These are phyloP conservation scores for Penicillium sp. DNA, from an alignment of 2,329 filamentous ascomycete genomes.

Conservation along the genomic window DNA sequence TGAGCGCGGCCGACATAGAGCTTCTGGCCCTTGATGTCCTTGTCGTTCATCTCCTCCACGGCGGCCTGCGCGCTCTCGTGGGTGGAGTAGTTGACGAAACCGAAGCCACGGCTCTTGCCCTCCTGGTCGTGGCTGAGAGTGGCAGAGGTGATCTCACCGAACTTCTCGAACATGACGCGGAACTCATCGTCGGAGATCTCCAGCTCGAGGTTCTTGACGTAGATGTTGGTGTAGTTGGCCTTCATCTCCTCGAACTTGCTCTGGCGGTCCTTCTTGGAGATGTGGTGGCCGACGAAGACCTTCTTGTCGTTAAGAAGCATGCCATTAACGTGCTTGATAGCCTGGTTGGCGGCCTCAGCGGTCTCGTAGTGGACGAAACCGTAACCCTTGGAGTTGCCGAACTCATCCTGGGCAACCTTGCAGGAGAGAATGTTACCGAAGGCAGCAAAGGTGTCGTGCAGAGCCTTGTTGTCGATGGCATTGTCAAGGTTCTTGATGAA, in stretches of 20 bases:
- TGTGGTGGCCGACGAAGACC: slow-evolving; percentile 98
- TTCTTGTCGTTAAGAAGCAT: slow-evolving; percentile 99
- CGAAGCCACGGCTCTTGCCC: slow-evolving; percentile 91
- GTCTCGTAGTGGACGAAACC: slow-evolving; percentile 99
- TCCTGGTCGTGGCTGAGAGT: slow-evolving; percentile 86
- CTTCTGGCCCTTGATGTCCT: slow-evolving; percentile 89
- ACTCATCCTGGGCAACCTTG: slow-evolving; percentile 98
- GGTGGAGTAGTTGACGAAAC: slow-evolving; percentile 92
- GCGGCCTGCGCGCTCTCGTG: slow-evolving; percentile 84
- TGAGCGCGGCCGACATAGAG: slow-evolving; percentile 97
- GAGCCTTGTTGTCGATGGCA: slow-evolving; percentile 99
- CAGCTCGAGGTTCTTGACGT: slow-evolving; percentile 92
- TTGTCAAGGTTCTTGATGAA: slow-evolving; percentile 99
- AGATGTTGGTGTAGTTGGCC: slow-evolving; percentile 99
- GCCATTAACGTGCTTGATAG: slow-evolving; percentile 99
- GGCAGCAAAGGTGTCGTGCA: slow-evolving; percentile 97
- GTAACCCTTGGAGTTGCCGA: slow-evolving; percentile 95
- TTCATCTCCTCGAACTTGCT: slow-evolving; percentile 99
- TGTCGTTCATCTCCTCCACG: slow-evolving; percentile 88
- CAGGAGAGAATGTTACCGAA: slow-evolving; percentile 99
- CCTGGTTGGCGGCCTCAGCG: slow-evolving; percentile 90
- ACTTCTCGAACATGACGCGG: slow-evolving; percentile 86
- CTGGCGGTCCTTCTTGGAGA: slow-evolving; percentile 99
- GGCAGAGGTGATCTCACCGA: slow-evolving; percentile 90
- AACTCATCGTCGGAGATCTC: slow-evolving; percentile 93